Evolutionary conservation across 2,329 filamentous ascomycete species (phyloP), one percentile per base, ranked within the genome.

Genomic region (Clarireedia hainanense): DNA sequence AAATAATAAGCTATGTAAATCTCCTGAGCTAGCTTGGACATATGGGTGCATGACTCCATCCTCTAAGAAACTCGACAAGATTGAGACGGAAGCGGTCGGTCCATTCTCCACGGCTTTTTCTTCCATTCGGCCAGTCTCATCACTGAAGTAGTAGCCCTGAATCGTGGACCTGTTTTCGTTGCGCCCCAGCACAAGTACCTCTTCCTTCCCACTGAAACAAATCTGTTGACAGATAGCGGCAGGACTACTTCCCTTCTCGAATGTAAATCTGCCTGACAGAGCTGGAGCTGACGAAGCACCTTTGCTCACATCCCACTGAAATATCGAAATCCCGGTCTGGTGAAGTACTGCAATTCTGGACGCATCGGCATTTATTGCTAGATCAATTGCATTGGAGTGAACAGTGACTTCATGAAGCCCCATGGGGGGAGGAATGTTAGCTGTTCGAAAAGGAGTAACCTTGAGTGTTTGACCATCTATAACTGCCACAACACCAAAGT

Each of bases 381-480:
- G 82, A 71, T 96, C 91, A 17, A 89, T 73, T 2, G 83, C 79
- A 52, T 85, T 84, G 0, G 78, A 78, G 14, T 80, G 74, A 27
- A 87, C 71, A 12, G 74, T 65, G 17, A 96, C 65, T 56, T 95
- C 88, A 62, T 87, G 87, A 60, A 92, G 78, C 15, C 90, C 84
- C 91, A 97, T 96, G 0, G 94, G 94, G 27, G 94, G 94, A 24
- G 94, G 94, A 3, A 96, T 79, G 65, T 94, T 95, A 12, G 90
- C 88, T 50, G 85, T 79, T 60, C 88, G 80, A 61, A 99, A 79
- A 0, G 94, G 90, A 0, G 94, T 97, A 47, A 97, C 71, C 68
- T 95, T 95, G 57, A 97, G 72, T 3, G 68, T 81, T 48, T 74
- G 80, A 15, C 94, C 94, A 70, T 97, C 94, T 43, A 96, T 83